phyloP scores from a whole-genome alignment of 495 filamentous ascomycete species.

The Neurospora sp. region DNA sequence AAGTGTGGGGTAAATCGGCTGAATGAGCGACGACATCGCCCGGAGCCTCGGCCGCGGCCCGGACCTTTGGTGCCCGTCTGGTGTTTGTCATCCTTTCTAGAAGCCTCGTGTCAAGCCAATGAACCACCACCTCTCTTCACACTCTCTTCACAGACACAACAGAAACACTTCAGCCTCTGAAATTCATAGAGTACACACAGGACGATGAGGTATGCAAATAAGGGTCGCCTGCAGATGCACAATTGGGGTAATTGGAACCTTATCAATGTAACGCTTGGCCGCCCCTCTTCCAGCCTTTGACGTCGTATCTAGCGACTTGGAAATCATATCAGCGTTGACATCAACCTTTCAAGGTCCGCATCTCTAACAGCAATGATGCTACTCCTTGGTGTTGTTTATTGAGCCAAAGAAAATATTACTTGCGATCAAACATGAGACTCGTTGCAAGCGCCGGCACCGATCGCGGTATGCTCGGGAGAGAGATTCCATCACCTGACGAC shows the following conservation, averaged over 20 bases:
- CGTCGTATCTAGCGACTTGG: background rate
- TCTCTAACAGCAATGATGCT: background rate
- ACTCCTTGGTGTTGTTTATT: background rate
- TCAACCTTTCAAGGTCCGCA: background rate
- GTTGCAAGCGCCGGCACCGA: background rate
- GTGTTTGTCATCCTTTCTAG: background rate
- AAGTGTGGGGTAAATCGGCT: constrained; percentile 3
- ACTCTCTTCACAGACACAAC: background rate
- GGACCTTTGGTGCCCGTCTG: background rate
- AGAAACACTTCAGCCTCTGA: background rate
- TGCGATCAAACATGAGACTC: background rate
- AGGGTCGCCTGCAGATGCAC: background rate
- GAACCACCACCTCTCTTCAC: background rate
- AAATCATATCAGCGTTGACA: background rate
- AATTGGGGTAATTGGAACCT: background rate
- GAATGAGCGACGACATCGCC: background rate
- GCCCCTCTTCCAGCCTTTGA: background rate
- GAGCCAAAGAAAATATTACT: background rate
- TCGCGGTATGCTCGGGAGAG: background rate
- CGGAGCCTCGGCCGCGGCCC: background rate
- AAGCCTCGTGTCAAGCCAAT: background rate
- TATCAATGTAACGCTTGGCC: background rate
- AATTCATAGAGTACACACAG: background rate
- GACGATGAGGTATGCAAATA: background rate
- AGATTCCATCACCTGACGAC: background rate